Evolutionary conservation across 305 asterid genomes (phyloP), one percentile per base, ranked within the genome.

Genomic region (Fraxinus greggii): DNA sequence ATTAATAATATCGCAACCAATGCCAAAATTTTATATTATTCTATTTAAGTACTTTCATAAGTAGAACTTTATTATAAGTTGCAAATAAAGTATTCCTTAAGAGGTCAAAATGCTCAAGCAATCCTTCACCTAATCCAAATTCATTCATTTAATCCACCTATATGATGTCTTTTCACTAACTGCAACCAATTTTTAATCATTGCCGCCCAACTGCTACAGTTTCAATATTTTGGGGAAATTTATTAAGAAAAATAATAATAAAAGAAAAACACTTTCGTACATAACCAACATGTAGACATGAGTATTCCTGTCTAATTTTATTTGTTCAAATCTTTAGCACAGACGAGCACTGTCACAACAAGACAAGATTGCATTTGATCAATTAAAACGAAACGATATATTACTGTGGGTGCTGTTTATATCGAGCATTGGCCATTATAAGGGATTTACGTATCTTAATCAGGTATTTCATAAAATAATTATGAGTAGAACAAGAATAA

Each of bases 131-230:
- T 65, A 65, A 12, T 69, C 75, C 19, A 69, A 40, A 15, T 54
- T 77, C 61, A 15, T 54, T 77, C 61, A 77, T 6, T 51, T 77
- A 17, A 38, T 69, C 56, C 42, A 72, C 31, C 67, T 6, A 40
- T 26, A 69, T 79, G 65, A 42, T 59, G 69, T 28, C 29, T 28
- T 65, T 40, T 69, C 69, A 65, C 40, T 38, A 79, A 38, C 82
- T 67, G 65, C 77, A 40, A 56, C 38, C 72, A 36, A 78, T 79
- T 67, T 79, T 26, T 26, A 79, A 67, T 69, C 77, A 42, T 79
- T 38, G 77, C 69, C 69, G 77, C 76, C 76, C 32, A 21, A 48
- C 69, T 42, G n/a, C 61, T 40, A 40, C 77, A 26, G 75, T 17
- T 51, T 45, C 19, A 13, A 15, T 4, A 45, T 45, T 12, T 17